These are phyloP conservation scores for Moesziomyces parantarcticus DNA, from an alignment of 1,284 basidiomycete genomes.

Conservation along the genomic window DNA sequence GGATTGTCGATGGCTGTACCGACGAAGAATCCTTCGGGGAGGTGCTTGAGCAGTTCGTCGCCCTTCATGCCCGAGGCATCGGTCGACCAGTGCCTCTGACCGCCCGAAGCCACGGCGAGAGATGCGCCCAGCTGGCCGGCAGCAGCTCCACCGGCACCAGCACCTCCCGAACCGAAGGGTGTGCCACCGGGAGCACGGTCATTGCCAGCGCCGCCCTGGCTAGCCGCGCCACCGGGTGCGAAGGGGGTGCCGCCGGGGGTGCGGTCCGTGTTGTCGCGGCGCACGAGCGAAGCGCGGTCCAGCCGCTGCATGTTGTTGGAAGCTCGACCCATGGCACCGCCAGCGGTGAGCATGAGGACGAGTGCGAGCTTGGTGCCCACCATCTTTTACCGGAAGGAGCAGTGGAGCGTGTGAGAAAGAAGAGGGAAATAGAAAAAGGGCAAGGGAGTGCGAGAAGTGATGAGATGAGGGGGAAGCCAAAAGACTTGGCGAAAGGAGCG, in stretches of 20 bases:
- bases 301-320: slow-evolving; percentile 13
- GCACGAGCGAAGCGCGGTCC: slow-evolving; percentile 21
- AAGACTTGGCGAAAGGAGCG: too few relatives aligned
- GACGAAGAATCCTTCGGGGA: slow-evolving; percentile 38
- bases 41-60: slow-evolving; percentile 18
- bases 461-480: not conserved
- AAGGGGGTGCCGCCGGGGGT: not conserved
- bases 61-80: slow-evolving; percentile 39
- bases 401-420: not conserved
- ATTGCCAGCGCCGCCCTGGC: too few relatives aligned
- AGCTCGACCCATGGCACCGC: slow-evolving; percentile 30
- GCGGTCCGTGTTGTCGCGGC: not conserved
- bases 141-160: slow-evolving; percentile 3
- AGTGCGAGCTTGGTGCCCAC: slow-evolving; percentile 38
- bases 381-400: slow-evolving; percentile 15
- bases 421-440: not conserved
- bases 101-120: slow-evolving; percentile 15
- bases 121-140: not conserved
- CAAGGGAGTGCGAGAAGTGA: too few relatives aligned
- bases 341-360: slow-evolving; percentile 42
- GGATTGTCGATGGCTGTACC: slow-evolving; percentile 30
- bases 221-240: slow-evolving; percentile 2
- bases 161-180: slow-evolving; percentile 1
- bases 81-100: slow-evolving; percentile 38
- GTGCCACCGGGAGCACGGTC: slow-evolving; percentile 3